These are phyloP conservation scores for Triticum turgidum DNA, from an alignment of 176 grass and related monocot species.

Conservation along the genomic window DNA sequence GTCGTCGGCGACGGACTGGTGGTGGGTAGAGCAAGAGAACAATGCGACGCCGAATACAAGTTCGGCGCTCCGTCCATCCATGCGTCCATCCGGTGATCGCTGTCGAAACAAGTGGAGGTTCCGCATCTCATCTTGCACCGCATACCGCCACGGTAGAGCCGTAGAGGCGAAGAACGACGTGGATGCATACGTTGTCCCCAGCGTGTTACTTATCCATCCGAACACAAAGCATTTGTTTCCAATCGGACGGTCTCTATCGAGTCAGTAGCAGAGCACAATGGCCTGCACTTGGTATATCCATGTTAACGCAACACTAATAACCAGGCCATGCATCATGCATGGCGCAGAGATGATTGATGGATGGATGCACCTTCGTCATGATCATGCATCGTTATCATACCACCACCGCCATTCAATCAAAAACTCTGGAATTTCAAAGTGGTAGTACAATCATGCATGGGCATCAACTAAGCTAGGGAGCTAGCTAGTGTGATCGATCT, in stretches of 20 bases:
- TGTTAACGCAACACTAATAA: neutral
- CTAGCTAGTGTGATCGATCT: neutral
- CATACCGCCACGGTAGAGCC: neutral
- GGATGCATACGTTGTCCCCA: too few relatives aligned
- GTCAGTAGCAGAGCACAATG: neutral
- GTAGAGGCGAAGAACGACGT: neutral
- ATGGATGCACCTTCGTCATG: neutral
- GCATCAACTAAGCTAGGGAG: neutral
- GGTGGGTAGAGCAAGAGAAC: neutral
- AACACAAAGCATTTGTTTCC: too few relatives aligned
- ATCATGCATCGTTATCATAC: neutral
- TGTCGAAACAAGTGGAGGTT: neutral
- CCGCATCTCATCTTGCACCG: neutral
- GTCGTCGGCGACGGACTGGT: neutral
- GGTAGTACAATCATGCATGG: neutral
- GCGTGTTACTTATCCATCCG: neutral
- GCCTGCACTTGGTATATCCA: neutral
- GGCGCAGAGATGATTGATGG: neutral
- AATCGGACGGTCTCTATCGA: neutral
- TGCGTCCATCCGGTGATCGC: neutral
- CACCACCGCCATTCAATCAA: neutral
- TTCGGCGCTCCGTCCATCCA: neutral
- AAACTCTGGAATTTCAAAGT: neutral
- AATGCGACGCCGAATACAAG: neutral
- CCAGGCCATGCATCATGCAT: neutral